Conservation (phyloP, 495 filamentous ascomycete species). For the Darksidea phi region DNA sequence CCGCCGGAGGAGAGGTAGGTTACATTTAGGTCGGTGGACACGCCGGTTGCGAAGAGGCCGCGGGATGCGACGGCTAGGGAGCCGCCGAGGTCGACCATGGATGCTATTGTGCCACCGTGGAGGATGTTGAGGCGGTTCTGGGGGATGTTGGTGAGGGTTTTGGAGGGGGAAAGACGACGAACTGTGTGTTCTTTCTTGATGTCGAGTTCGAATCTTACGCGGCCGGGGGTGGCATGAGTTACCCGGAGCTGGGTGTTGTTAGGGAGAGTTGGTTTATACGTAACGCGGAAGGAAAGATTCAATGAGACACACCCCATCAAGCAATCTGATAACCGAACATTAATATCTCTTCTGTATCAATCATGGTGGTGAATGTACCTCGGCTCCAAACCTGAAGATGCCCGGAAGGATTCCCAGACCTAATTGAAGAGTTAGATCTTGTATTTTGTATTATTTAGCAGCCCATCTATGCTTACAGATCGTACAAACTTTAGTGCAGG, state of each 20-base stretch:
- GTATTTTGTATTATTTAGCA: too few species aligned
- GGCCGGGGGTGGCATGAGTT: conserved; percentile 70
- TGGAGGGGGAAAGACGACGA: conserved; percentile 11
- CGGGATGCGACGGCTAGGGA: conserved; percentile 90
- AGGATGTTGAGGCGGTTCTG: conserved; percentile 83
- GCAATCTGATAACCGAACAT: conserved; percentile 24
- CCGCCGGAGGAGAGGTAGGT: conserved; percentile 86
- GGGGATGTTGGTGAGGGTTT: conserved; percentile 22
- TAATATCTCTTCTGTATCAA: not conserved
- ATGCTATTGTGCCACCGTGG: conserved; percentile 93
- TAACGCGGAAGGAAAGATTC: too few species aligned
- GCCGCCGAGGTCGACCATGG: conserved; percentile 92
- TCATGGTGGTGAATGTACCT: conserved; percentile 54
- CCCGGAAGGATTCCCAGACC: conserved; percentile 81
- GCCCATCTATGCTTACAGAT: too few species aligned
- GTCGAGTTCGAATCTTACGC: conserved; percentile 82
- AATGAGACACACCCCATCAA: conserved; percentile 39
- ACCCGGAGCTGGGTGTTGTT: conserved; percentile 62
- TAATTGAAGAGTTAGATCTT: conserved; percentile 40
- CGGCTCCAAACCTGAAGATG: conserved; percentile 80
- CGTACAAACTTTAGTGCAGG: conserved; percentile 55
- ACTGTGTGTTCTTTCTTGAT: conserved; percentile 89
- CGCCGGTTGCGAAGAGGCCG: conserved; percentile 83
- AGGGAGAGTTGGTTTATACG: too few species aligned
- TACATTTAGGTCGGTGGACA: conserved; percentile 93